phyloP scores from a whole-genome alignment of 768 basidiomycete genomes.

The Coprinellus micaceus region DNA sequence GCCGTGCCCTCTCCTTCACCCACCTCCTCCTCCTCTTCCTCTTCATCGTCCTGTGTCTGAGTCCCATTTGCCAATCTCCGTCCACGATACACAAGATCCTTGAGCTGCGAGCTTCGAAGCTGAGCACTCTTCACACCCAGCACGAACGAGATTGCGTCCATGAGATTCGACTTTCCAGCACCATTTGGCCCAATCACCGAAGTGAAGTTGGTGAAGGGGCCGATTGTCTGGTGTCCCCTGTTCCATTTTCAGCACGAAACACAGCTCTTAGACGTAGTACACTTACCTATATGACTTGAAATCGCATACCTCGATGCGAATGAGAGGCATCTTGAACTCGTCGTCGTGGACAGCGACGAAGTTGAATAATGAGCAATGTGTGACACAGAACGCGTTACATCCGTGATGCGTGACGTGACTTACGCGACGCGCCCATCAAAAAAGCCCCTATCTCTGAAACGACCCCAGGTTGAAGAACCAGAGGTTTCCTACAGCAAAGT shows the following conservation, averaged over 20 bases:
- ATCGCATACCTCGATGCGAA: constrained; percentile 87
- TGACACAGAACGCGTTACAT: constrained; percentile 1
- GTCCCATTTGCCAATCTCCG: constrained; percentile 54
- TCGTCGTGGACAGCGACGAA: not conserved
- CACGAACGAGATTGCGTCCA: constrained; percentile 99
- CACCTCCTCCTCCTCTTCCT: constrained; percentile 45
- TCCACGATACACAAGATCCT: constrained; percentile 96
- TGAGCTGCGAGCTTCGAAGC: constrained; percentile 87
- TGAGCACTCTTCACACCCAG: constrained; percentile 94
- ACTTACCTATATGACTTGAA: constrained; percentile 91
- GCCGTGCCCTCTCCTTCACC: constrained; percentile 76
- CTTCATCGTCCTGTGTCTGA: constrained; percentile 46
- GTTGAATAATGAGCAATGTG: not conserved
- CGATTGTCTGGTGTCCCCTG: constrained; percentile 81
- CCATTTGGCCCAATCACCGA: constrained; percentile 98
- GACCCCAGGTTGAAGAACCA: no score
- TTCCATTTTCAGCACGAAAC: not conserved
- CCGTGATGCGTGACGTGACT: constrained; percentile 2
- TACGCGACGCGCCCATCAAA: not conserved
- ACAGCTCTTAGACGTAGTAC: not conserved
- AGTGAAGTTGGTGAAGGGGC: constrained; percentile 90
- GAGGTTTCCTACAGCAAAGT: no score
- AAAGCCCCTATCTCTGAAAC: no score
- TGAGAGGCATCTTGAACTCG: constrained; percentile 60
- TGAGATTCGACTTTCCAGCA: constrained; percentile 96